These are phyloP conservation scores for Aureobasidium sp. DNA, from an alignment of 2,329 filamentous ascomycete genomes.

Conservation along the genomic window DNA sequence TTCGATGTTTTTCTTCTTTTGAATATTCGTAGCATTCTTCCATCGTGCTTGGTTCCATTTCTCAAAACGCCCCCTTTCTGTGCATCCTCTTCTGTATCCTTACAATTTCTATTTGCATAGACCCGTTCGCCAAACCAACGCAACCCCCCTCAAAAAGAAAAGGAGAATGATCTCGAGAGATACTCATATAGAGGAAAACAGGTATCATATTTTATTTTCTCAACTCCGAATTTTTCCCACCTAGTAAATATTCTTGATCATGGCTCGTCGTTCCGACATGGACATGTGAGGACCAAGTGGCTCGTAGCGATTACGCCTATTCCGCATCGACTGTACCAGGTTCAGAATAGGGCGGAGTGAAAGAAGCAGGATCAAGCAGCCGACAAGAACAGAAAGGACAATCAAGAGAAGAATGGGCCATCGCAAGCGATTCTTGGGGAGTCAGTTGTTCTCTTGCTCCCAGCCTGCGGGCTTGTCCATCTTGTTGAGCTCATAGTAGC, in stretches of 20 bases:
- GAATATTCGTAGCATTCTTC: no score
- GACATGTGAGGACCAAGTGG: conserved; percentile 5
- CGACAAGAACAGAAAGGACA: background rate
- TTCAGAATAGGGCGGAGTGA: conserved; percentile 5
- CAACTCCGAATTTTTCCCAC: background rate
- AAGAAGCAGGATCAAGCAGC: background rate
- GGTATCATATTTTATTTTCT: no score
- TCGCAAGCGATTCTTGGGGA: background rate
- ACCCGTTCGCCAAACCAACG: no score
- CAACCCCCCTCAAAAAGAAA: no score
- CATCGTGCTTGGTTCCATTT: no score
- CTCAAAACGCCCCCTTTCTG: no score
- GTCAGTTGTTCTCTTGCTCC: conserved; percentile 45
- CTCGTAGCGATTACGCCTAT: background rate
- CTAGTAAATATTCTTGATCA: conserved; percentile 3
- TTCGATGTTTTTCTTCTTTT: no score
- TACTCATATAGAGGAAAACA: no score
- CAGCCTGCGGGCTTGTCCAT: conserved; percentile 79
- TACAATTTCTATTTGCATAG: no score
- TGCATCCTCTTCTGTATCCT: no score
- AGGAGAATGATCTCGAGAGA: no score
- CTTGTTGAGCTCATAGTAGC: conserved; percentile 77
- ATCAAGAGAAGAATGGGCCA: conserved; percentile 5
- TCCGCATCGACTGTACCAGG: background rate
- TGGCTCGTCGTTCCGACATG: conserved; percentile 4